phyloP scores from a whole-genome alignment of 2,329 filamentous ascomycete genomes.

The Cytospora leucostoma region DNA sequence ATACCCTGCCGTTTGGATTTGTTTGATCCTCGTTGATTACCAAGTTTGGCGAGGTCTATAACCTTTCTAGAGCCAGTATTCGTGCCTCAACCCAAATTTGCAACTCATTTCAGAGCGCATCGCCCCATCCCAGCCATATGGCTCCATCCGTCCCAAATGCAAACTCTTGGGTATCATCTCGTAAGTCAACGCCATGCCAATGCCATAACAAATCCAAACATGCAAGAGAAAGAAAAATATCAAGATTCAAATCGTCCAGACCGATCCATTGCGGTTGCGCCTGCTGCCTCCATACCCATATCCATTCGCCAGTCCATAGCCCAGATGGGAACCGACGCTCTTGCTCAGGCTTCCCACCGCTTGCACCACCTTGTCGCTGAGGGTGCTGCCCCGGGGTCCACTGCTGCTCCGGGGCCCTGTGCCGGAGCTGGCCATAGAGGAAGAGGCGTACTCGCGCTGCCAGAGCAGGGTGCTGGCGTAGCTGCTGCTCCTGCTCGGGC shows the following conservation, averaged over 20 bases:
- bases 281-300: constrained; percentile 1
- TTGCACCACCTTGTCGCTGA: constrained; percentile 3
- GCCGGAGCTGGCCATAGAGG: neutral
- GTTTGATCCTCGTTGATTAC: no score
- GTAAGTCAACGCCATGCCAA: neutral
- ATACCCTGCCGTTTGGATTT: no score
- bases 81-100: neutral
- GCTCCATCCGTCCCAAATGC: neutral
- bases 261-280: neutral
- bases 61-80: neutral
- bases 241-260: neutral
- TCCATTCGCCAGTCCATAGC: constrained; percentile 6
- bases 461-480: constrained; percentile 9
- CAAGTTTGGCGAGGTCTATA: no score
- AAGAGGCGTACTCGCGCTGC: neutral
- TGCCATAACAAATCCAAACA: neutral
- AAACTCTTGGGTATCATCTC: neutral
- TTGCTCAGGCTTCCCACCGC: constrained; percentile 10
- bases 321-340: constrained; percentile 3
- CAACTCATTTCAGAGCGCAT: neutral
- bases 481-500: constrained; percentile 17
- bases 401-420: neutral
- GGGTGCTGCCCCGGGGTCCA: neutral
- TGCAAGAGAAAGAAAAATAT: neutral
- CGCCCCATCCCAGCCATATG: neutral